Percentiles rank a stretch among this genome's conserved stretches.
These are phyloP conservation scores for Talaromyces thailandensis DNA, from an alignment of 495 filamentous ascomycete species.

Conservation along the genomic window DNA sequence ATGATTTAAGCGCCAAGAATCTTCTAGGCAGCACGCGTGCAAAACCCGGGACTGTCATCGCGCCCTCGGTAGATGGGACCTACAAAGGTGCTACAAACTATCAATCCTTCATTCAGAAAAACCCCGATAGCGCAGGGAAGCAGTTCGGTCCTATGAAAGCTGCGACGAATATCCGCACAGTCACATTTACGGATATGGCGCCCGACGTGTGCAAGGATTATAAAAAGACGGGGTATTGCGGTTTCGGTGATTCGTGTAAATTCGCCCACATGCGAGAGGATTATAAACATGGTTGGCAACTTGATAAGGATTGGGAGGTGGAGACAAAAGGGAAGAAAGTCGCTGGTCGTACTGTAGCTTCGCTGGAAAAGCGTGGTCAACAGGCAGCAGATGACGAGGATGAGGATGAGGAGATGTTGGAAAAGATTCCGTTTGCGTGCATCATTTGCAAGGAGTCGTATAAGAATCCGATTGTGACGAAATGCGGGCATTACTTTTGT, in stretches of 20 bases:
- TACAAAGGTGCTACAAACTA: constrained; percentile 72
- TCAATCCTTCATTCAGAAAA: constrained; percentile 67
- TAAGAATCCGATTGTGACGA: constrained; percentile 73
- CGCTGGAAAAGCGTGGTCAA: constrained; percentile 35
- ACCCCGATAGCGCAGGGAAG: constrained; percentile 65
- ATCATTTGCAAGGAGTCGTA: constrained; percentile 82
- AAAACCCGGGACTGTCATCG: constrained; percentile 14
- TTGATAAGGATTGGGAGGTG: constrained; percentile 89
- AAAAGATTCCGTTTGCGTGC: constrained; percentile 92
- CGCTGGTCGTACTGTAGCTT: constrained; percentile 53
- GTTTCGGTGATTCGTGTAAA: constrained; percentile 69
- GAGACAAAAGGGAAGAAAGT: constrained; percentile 66
- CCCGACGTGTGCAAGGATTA: constrained; percentile 97
- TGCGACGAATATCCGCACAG: constrained; percentile 80
- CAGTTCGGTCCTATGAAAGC: constrained; percentile 81
- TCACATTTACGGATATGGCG: constrained; percentile 83
- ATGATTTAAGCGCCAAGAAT: constrained; percentile 43
- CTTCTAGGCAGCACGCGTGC: constrained; percentile 55
- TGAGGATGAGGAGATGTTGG: constrained; percentile 66
- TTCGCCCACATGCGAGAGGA: constrained; percentile 82
- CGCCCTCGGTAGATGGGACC: constrained; percentile 46
- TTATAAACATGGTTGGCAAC: constrained; percentile 89
- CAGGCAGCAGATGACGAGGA: constrained; percentile 48
- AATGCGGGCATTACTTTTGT: constrained; percentile 95
- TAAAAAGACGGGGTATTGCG: constrained; percentile 80